Conservation (phyloP, 148 eudicot species). For the Vaccinium darrowii region DNA sequence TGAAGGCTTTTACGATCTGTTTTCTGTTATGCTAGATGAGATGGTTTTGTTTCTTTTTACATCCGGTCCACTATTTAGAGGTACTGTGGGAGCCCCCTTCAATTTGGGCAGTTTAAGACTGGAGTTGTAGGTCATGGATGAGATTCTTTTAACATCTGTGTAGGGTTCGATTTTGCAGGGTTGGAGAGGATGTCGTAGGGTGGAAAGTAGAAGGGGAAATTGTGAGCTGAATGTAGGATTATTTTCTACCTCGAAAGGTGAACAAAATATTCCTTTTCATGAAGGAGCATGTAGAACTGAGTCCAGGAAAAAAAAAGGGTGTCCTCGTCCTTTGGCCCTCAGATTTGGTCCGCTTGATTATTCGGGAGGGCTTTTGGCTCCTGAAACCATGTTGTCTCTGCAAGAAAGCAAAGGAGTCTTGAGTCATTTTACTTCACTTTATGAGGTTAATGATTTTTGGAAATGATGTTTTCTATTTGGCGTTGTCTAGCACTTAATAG, state of each 20-base stretch:
- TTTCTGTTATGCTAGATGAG: not conserved
- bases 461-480: not conserved
- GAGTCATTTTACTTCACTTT: not conserved
- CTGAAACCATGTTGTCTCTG: not conserved
- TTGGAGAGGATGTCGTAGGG: not conserved
- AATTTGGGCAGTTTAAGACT: not conserved
- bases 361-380: not conserved
- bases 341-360: not conserved
- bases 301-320: not conserved
- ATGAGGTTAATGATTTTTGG: not conserved
- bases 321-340: not conserved
- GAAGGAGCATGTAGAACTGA: not conserved
- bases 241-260: not conserved
- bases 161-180: not conserved
- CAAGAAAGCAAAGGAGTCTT: not conserved
- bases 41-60: not conserved
- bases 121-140: not conserved
- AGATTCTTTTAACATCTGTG: not conserved
- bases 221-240: not conserved
- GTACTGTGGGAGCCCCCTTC: not conserved
- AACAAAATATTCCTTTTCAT: not conserved
- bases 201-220: not conserved
- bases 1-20: not conserved
- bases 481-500: not conserved
- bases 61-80: not conserved